These are phyloP conservation scores for Acanthochlamys bracteata DNA, from an alignment of 106 monocot species.

Conservation along the genomic window DNA sequence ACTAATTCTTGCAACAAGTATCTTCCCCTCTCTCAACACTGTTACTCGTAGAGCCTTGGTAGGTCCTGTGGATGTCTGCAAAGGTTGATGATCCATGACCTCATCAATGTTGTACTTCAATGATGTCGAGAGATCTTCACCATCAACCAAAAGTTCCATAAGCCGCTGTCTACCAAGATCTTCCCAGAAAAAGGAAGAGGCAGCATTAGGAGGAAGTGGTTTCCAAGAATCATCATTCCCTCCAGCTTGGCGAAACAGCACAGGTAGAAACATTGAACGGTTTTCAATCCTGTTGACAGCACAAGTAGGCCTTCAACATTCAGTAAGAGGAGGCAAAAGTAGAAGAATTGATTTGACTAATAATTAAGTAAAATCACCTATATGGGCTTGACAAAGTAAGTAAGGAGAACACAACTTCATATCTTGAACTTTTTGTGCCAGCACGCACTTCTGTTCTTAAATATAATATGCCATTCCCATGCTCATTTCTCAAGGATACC, in stretches of 20 bases:
- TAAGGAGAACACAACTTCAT: conserved; percentile 73
- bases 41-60: conserved; percentile 44
- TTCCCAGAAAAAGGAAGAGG: conserved; percentile 85
- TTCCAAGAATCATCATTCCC: conserved; percentile 63
- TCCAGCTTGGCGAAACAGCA: conserved; percentile 79
- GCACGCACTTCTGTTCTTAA: conserved; percentile 67
- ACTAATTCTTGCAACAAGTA: conserved; percentile 47
- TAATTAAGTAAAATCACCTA: conserved; percentile 28
- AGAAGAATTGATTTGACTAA: neutral
- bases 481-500: conserved; percentile 34
- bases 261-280: conserved; percentile 55
- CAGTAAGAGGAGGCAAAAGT: neutral
- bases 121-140: conserved; percentile 54
- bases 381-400: conserved; percentile 68
- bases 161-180: conserved; percentile 66
- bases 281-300: conserved; percentile 77
- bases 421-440: conserved; percentile 61
- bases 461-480: conserved; percentile 35
- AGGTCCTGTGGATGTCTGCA: conserved; percentile 31
- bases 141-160: conserved; percentile 73
- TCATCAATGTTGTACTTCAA: conserved; percentile 70
- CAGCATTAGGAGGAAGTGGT: conserved; percentile 77
- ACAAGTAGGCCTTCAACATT: neutral
- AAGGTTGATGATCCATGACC: conserved; percentile 55
- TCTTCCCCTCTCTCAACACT: conserved; percentile 72